Base-by-base conservation (phyloP, 2,329 filamentous ascomycete species). In the Pseudonectria buxi region DNA sequence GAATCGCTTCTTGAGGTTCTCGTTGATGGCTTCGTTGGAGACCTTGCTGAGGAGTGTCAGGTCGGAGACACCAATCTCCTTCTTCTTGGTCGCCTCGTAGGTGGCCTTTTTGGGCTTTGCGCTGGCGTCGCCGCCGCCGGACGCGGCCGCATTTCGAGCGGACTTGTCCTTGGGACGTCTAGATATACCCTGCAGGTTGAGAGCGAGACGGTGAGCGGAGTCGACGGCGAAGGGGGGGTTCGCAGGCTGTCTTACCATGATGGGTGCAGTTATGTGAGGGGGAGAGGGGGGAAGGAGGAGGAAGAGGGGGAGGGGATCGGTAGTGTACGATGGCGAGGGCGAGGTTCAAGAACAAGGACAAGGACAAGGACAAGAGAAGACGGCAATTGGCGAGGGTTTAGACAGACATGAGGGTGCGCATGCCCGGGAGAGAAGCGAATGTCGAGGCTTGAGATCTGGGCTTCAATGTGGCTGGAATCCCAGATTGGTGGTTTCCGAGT, bases 21-120 rank as follows among this genome's bases (percentile, higher is more conserved):
- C 92, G 68, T 98, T 98, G 72, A 98, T 98, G 43, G 90, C 89
- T 64, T 98, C 92, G 64, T 98, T 96, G 49, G 89, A 95, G 47
- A 98, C 94, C 65, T 96, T 96, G 72, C 89, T 95, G 58, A 98
- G 83, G 54, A 98, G 72, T 4, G 92, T 98, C 60, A 98, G 75
- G 72, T 98, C 92, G 36, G 92, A 95, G 36, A 98, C 92, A 49
- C 92, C 92, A 52, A 98, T 92, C 65, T 98, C 89, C 76, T 95
- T 96, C 81, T 96, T 98, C 76, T 96, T 96, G 48, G 82, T 86
- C 42, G 81, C 86, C 62, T 98, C 92, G 66, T 94, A 98, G 43
- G 86, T 86, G 45, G 92, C 92, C 69, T 96, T 96, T 67, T 89
- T 90, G 51, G 94, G 86, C 64, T 86, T 86, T 44, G 79, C 62